phyloP scores from a whole-genome alignment of 1,139 yeast species.

The Hansenula lynferdii region DNA sequence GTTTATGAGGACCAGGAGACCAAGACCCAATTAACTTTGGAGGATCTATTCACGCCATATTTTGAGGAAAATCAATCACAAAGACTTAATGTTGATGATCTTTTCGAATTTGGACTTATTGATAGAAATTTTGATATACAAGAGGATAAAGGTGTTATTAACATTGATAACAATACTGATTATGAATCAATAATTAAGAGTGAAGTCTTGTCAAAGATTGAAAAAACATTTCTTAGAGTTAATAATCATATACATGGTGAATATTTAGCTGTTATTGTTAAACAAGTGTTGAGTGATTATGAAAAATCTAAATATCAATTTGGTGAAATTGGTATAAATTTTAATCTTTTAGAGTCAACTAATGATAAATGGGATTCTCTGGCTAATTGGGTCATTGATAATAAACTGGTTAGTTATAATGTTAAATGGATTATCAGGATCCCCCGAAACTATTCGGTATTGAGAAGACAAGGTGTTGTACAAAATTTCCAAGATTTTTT shows the following conservation, averaged over 20 bases:
- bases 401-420: constrained; percentile 21
- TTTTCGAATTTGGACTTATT: constrained; percentile 22
- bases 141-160: constrained; percentile 4
- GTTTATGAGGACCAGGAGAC: constrained; percentile 14
- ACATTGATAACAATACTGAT: constrained; percentile 8
- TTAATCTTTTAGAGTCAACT: constrained; percentile 11
- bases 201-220: constrained; percentile 43
- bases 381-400: constrained; percentile 18
- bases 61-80: constrained; percentile 6
- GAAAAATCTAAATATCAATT: constrained; percentile 22
- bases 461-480: constrained; percentile 10
- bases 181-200: constrained; percentile 16
- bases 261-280: constrained; percentile 85
- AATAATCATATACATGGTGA: constrained; percentile 89
- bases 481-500: constrained; percentile 15
- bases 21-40: constrained; percentile 12
- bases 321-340: constrained; percentile 20
- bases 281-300: constrained; percentile 81
- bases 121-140: constrained; percentile 14
- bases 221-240: constrained; percentile 91
- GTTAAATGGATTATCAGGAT: constrained; percentile 21
- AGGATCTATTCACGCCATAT: constrained; percentile 19
- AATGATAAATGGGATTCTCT: constrained; percentile 15
- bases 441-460: constrained; percentile 18
- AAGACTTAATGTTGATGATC: constrained; percentile 22